phyloP scores from a whole-genome alignment of 106 monocot species.

The Allium fistulosum region DNA sequence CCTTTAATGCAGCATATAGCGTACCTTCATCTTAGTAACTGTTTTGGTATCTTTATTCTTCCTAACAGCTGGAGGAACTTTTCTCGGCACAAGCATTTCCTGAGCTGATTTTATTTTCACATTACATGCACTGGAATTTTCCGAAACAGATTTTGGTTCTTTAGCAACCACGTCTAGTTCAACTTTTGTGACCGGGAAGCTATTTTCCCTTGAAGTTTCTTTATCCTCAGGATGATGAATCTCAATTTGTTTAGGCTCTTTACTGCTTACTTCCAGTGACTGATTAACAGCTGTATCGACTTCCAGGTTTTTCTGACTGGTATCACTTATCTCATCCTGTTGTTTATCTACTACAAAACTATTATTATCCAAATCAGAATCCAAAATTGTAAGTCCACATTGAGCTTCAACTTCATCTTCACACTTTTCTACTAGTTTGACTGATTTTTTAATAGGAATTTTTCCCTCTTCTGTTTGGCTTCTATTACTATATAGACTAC shows the following conservation, averaged over 20 bases:
- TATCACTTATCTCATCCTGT: constrained; percentile 2
- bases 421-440: constrained; percentile 14
- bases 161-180: no score
- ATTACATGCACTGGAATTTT: no score
- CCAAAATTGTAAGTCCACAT: background rate
- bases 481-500: constrained; percentile 9
- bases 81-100: no score
- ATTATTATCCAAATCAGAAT: constrained; percentile 1
- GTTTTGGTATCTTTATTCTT: no score
- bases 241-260: constrained; percentile 13
- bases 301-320: constrained; percentile 9
- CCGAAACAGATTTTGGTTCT: no score
- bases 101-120: no score
- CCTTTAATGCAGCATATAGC: no score
- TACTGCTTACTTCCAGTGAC: background rate
- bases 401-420: constrained; percentile 10
- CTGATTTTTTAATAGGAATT: background rate
- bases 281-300: background rate
- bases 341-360: background rate
- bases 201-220: background rate
- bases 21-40: no score
- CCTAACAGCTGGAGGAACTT: no score
- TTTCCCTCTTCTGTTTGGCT: constrained; percentile 44
- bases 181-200: no score
- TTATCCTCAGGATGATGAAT: background rate